Evolutionary conservation across 768 basidiomycete genomes (phyloP).

Genomic region (Vararia minispora): DNA sequence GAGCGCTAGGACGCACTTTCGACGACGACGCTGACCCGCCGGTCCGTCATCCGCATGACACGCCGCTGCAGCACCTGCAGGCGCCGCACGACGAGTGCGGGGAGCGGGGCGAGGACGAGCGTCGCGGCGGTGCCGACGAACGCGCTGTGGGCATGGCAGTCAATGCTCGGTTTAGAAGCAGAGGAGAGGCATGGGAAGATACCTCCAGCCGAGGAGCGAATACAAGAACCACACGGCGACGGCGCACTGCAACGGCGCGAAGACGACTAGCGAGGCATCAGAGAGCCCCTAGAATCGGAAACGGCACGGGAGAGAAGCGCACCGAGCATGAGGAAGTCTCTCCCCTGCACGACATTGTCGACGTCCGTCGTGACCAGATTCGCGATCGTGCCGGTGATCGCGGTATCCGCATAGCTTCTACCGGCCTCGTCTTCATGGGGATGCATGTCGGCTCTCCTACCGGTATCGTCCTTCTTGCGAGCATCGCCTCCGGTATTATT

Average conservation of each 20-base stretch:
- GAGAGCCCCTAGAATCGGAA: too few relatives aligned
- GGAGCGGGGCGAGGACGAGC: constrained; percentile 30
- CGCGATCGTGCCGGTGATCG: constrained; percentile 65
- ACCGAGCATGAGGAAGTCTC: constrained; percentile 16
- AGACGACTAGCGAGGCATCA: constrained; percentile 16
- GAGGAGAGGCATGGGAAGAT: constrained; percentile 5
- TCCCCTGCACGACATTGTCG: constrained; percentile 18
- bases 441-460: too few relatives aligned
- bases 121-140: constrained; percentile 30
- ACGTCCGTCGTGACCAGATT: constrained; percentile 65
- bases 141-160: constrained; percentile 19
- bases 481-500: too few relatives aligned
- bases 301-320: constrained; percentile 4
- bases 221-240: constrained; percentile 32
- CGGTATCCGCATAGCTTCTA: constrained; percentile 24
- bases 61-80: constrained; percentile 25
- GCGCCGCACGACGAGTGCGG: constrained; percentile 26
- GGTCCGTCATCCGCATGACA: constrained; percentile 36
- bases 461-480: too few relatives aligned
- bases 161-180: background rate
- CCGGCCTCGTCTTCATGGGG: constrained; percentile 33
- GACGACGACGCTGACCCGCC: constrained; percentile 32
- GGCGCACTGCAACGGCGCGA: constrained; percentile 28
- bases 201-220: constrained; percentile 38
- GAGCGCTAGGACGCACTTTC: too few relatives aligned